phyloP scores from a whole-genome alignment of 2,329 filamentous ascomycete genomes.

The Thelonectria rubi region DNA sequence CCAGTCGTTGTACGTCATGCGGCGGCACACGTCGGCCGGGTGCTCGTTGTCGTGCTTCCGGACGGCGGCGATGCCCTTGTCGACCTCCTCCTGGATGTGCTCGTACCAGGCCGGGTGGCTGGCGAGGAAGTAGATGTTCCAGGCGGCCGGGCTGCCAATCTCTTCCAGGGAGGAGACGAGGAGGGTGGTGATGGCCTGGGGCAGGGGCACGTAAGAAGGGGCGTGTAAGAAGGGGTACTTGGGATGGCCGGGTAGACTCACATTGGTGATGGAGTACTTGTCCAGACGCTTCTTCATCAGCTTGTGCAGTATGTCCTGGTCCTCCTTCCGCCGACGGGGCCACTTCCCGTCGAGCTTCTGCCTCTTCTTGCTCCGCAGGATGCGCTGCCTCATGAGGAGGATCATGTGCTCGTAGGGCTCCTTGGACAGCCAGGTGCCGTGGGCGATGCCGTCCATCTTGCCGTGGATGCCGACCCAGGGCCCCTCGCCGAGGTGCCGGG shows the following conservation, averaged over 20 bases:
- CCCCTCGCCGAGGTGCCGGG: conserved; percentile 55
- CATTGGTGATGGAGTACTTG: not conserved
- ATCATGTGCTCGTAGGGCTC: not conserved
- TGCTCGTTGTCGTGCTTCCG: conserved; percentile 44
- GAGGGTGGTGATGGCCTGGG: not conserved
- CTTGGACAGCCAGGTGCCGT: conserved; percentile 17
- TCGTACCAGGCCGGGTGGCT: conserved; percentile 56
- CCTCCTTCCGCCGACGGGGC: not conserved
- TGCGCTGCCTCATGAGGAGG: not conserved
- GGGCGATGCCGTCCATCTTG: conserved; percentile 59
- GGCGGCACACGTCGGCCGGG: conserved; percentile 50
- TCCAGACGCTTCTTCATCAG: not conserved
- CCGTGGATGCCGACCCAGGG: conserved; percentile 53
- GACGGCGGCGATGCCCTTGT: conserved; percentile 54
- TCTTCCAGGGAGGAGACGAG: conserved; percentile 62
- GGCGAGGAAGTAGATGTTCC: conserved; percentile 61
- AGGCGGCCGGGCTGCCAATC: conserved; percentile 63
- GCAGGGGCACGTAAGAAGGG: not conserved
- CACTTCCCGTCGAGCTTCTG: not conserved
- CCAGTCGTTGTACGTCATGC: conserved; percentile 62
- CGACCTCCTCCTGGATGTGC: conserved; percentile 57
- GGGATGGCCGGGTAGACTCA: not conserved
- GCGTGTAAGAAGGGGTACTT: not conserved
- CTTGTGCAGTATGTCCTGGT: not conserved
- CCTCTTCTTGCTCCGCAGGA: not conserved